These are phyloP conservation scores for Allium sativum DNA, from an alignment of 106 monocot genomes.

Conservation along the genomic window DNA sequence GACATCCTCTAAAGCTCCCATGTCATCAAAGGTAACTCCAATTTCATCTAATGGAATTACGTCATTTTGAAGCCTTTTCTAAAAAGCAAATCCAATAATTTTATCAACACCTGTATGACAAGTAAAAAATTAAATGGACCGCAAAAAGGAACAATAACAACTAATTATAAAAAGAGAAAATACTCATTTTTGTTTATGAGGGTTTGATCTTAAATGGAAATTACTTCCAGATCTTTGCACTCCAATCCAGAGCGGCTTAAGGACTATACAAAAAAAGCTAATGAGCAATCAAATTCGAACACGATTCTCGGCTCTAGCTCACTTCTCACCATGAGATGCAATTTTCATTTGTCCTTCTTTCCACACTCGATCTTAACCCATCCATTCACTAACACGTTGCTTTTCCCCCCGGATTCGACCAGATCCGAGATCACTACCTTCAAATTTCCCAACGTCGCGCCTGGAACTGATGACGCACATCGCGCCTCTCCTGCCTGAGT, in stretches of 20 bases:
- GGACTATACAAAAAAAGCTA: no score
- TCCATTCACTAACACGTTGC: no score
- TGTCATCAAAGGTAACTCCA: slow-evolving; percentile 77
- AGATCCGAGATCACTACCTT: no score
- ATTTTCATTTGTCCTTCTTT: no score
- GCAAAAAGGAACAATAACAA: neutral
- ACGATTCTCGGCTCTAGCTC: no score
- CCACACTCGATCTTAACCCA: no score
- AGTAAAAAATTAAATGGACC: neutral
- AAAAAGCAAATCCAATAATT: slow-evolving; percentile 86
- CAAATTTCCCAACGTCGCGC: no score
- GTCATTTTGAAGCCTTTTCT: slow-evolving; percentile 80
- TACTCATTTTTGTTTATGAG: slow-evolving; percentile 79
- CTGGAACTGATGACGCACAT: no score
- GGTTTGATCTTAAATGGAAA: slow-evolving; percentile 74
- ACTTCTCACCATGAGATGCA: no score
- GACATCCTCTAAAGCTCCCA: slow-evolving; percentile 71
- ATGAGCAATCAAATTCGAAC: no score
- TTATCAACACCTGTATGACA: slow-evolving; percentile 65
- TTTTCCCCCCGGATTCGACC: no score
- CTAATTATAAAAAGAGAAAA: neutral
- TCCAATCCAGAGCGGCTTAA: slow-evolving; percentile 56
- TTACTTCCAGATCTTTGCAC: slow-evolving; percentile 56
- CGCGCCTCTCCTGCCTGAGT: no score
- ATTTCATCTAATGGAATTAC: slow-evolving; percentile 75